Evolutionary conservation across 2,329 filamentous ascomycete genomes (phyloP).

Genomic region (Fusarium gaditjirri): DNA sequence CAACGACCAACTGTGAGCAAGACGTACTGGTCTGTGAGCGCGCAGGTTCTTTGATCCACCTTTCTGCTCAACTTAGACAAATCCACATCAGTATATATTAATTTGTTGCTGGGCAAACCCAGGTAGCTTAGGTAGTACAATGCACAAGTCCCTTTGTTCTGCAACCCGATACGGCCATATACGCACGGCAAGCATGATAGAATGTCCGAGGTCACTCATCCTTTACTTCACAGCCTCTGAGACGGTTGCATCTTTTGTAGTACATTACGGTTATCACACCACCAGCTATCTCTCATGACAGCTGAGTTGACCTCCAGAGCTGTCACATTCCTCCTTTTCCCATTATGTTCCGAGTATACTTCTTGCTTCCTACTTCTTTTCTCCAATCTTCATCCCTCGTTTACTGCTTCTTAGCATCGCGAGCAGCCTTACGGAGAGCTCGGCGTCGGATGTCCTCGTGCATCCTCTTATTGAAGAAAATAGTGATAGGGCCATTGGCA

Average conservation of each 20-base stretch:
- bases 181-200: not conserved
- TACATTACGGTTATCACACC: not conserved
- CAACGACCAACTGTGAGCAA: rapidly evolving
- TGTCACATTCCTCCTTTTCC: slow-evolving; percentile 15
- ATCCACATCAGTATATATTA: not conserved
- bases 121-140: not conserved
- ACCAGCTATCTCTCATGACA: not conserved
- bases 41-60: not conserved
- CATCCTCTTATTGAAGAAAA: slow-evolving; percentile 71
- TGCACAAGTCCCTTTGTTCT: not conserved
- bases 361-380: not conserved
- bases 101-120: not conserved
- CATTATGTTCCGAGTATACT: not conserved
- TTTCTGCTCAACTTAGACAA: not conserved
- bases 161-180: no score
- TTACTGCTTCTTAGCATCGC: slow-evolving; percentile 77
- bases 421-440: slow-evolving; percentile 84
- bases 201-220: not conserved
- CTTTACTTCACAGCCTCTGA: not conserved
- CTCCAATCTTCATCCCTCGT: slow-evolving; percentile 22
- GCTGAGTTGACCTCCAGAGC: not conserved
- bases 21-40: not conserved
- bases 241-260: not conserved
- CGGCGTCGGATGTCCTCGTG: slow-evolving; percentile 85
- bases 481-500: slow-evolving; percentile 57